These are phyloP conservation scores for Aphanomyces invadans DNA, from an alignment of 352 stramenopile genomes.

Conservation along the genomic window DNA sequence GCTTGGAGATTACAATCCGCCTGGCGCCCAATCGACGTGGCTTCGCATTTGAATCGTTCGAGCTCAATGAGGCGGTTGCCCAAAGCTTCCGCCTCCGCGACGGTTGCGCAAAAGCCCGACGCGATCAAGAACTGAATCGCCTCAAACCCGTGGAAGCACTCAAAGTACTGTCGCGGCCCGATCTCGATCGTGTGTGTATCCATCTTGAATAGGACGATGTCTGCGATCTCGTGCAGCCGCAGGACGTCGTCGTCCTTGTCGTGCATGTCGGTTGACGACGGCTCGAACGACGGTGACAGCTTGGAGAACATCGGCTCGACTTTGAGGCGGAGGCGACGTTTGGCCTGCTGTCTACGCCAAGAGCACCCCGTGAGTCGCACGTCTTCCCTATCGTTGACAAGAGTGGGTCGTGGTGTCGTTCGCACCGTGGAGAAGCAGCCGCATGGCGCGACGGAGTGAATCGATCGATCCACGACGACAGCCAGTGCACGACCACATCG, in stretches of 20 bases:
- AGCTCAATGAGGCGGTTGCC: slow-evolving; percentile 10
- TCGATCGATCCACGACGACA: neutral
- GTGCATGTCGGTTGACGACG: neutral
- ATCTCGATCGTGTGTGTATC: neutral
- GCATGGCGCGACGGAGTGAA: neutral
- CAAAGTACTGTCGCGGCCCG: neutral
- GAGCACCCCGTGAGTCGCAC: neutral
- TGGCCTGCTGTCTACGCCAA: neutral
- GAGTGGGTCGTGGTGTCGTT: no score
- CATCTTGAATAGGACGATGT: slow-evolving; percentile 12
- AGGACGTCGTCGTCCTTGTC: neutral
- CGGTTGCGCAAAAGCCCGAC: neutral
- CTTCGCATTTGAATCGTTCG: slow-evolving; percentile 3
- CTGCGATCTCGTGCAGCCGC: slow-evolving; percentile 6
- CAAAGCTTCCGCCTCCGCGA: neutral
- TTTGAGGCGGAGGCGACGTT: slow-evolving; percentile 4
- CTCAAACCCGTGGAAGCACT: slow-evolving; percentile 3
- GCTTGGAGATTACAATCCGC: neutral
- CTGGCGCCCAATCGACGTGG: neutral
- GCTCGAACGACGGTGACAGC: neutral
- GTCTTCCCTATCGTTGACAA: neutral
- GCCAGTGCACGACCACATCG: neutral
- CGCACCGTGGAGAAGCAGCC: no score
- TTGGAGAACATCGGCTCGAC: slow-evolving; percentile 7
- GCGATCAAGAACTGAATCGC: neutral